Evolutionary conservation across 2,329 filamentous ascomycete species (phyloP).

Genomic region (Nemania sp.): DNA sequence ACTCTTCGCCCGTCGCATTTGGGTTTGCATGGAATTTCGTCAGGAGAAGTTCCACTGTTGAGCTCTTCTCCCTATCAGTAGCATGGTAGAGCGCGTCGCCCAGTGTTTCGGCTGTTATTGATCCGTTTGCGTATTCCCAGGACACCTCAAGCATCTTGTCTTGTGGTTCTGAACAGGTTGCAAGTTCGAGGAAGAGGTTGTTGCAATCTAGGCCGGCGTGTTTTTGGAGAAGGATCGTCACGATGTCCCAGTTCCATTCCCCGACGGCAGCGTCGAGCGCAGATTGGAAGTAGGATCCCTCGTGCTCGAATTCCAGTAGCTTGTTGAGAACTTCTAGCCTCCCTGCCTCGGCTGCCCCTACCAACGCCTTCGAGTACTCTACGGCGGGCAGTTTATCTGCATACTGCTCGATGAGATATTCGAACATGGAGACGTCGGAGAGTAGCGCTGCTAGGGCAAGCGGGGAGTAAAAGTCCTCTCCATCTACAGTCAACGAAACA

Average conservation of each 20-base stretch:
- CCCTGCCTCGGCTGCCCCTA: slow-evolving; percentile 46
- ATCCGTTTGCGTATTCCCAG: slow-evolving; percentile 45
- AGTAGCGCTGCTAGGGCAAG: slow-evolving; percentile 46
- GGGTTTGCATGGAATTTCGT: slow-evolving; percentile 43
- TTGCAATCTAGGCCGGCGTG: slow-evolving; percentile 43
- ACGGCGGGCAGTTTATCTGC: slow-evolving; percentile 44
- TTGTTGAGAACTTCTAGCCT: slow-evolving; percentile 47
- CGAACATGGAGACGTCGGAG: slow-evolving; percentile 47
- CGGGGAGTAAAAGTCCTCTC: slow-evolving; percentile 40
- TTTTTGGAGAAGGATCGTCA: slow-evolving; percentile 43
- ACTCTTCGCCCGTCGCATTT: slow-evolving; percentile 47
- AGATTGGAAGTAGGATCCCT: slow-evolving; percentile 39
- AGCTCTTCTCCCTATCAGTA: slow-evolving; percentile 45
- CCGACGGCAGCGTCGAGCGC: slow-evolving; percentile 42
- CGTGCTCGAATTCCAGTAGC: slow-evolving; percentile 44
- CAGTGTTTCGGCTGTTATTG: slow-evolving; percentile 40
- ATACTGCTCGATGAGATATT: slow-evolving; percentile 48
- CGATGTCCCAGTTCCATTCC: slow-evolving; percentile 46
- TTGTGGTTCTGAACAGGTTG: slow-evolving; percentile 42
- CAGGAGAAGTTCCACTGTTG: slow-evolving; percentile 45
- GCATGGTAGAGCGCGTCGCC: slow-evolving; percentile 46
- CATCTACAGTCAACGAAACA: slow-evolving; percentile 43
- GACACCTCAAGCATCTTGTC: slow-evolving; percentile 44
- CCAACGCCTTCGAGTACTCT: slow-evolving; percentile 47
- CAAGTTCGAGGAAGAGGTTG: slow-evolving; percentile 41